phyloP scores from a whole-genome alignment of 1,139 yeast genomes.

The Diutina catenulata region DNA sequence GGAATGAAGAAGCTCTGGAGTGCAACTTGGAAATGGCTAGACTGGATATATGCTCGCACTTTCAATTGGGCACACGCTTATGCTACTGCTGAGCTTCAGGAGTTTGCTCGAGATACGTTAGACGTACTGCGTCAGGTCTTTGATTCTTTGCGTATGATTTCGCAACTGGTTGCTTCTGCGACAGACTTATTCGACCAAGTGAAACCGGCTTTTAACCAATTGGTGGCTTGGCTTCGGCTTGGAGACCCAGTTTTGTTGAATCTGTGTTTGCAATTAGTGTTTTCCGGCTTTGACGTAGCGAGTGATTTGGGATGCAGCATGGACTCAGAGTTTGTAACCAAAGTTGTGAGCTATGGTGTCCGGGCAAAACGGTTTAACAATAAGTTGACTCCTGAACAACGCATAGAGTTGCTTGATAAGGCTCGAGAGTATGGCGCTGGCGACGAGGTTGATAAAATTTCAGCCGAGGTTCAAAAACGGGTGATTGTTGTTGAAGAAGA shows the following conservation, averaged over 20 bases:
- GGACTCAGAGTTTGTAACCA: conserved; percentile 36
- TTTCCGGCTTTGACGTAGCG: conserved; percentile 56
- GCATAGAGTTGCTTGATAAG: conserved; percentile 41
- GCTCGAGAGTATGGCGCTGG: conserved; percentile 41
- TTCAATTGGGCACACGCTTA: conserved; percentile 62
- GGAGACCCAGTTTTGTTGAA: conserved; percentile 67
- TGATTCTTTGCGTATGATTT: conserved; percentile 48
- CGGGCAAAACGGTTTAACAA: conserved; percentile 57
- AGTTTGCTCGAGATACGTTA: conserved; percentile 77
- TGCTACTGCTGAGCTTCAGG: conserved; percentile 47
- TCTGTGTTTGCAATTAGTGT: conserved; percentile 63
- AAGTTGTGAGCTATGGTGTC: conserved; percentile 52
- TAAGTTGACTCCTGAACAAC: conserved; percentile 48
- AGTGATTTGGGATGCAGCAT: conserved; percentile 36
- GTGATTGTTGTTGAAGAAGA: not conserved
- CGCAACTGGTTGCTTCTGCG: conserved; percentile 7
- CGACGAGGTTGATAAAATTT: conserved; percentile 39
- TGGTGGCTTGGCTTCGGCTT: conserved; percentile 70
- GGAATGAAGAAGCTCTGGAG: conserved; percentile 44
- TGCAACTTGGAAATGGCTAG: conserved; percentile 57
- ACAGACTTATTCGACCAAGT: conserved; percentile 19
- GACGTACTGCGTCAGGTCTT: conserved; percentile 65
- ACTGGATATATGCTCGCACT: conserved; percentile 57
- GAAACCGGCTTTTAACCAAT: conserved; percentile 42
- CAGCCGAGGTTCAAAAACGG: conserved; percentile 19